Evolutionary conservation across 805 yeast species (phyloP).

Genomic region (Myxozyma geophila): DNA sequence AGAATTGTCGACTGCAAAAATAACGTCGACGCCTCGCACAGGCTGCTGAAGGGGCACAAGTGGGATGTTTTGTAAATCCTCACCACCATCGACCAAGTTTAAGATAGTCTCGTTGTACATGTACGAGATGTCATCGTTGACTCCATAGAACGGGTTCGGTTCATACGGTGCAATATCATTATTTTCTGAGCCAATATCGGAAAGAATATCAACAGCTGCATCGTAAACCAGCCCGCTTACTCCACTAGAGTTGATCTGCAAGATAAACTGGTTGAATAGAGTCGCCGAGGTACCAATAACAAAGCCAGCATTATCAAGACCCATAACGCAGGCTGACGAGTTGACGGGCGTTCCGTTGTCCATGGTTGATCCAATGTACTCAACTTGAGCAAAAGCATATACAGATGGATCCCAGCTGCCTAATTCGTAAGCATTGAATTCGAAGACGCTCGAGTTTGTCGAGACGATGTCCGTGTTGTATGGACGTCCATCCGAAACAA

Average conservation of each 20-base stretch:
- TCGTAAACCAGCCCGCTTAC: conserved; percentile 53
- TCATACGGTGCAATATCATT: conserved; percentile 70
- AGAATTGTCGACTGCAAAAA: conserved; percentile 68
- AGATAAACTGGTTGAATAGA: conserved; percentile 69
- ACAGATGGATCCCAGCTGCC: conserved; percentile 89
- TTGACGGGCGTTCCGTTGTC: conserved; percentile 60
- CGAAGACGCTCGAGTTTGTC: conserved; percentile 65
- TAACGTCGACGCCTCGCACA: conserved; percentile 62
- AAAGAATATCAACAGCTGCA: conserved; percentile 54
- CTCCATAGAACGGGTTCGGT: conserved; percentile 73
- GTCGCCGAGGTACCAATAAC: conserved; percentile 83
- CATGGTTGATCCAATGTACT: conserved; percentile 72
- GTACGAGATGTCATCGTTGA: conserved; percentile 44
- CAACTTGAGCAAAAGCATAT: conserved; percentile 64
- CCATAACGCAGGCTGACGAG: conserved; percentile 59
- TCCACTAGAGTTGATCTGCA: conserved; percentile 61
- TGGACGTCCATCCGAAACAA: conserved; percentile 55
- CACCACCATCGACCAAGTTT: conserved; percentile 73
- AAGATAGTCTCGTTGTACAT: conserved; percentile 52
- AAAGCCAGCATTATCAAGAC: conserved; percentile 82
- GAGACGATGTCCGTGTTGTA: conserved; percentile 57
- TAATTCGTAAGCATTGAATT: conserved; percentile 63
- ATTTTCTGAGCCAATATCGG: conserved; percentile 48
- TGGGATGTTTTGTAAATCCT: conserved; percentile 69
- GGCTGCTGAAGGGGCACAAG: conserved; percentile 65